Base-by-base conservation (phyloP, 2,329 filamentous ascomycete species). In the Trichoderma guizhouense region DNA sequence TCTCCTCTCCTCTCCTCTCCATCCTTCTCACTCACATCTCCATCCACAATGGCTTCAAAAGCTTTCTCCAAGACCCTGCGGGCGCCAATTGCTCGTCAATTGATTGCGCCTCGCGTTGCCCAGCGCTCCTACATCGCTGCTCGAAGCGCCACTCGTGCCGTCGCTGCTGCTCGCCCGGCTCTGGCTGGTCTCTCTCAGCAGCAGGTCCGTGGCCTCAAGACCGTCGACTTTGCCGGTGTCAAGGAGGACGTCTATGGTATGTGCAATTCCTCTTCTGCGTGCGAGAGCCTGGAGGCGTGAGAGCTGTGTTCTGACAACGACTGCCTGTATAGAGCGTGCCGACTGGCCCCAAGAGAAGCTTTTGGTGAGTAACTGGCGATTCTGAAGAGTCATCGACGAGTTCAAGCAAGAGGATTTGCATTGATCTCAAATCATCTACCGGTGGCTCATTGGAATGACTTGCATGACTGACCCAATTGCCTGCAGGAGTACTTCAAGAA, bases 301-400 rank as follows among this genome's bases (percentile, higher is more conserved):
- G 64, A 47, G 34, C 34, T 68, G 7, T 60, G 34, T 18, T 28
- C 53, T 69, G 57, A 58, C 36, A 28, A 62, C 7, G 36, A 39
- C 12, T 57, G 12, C 32, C 21, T 18, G 32, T 73, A 74, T 79
- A 96, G 96, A 99, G 91, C 95, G 96, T 86, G 93, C 90, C 82
- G 96, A 99, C 88, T 99, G 96, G 96, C 96, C 96, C 78, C 91
- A 92, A 84, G 95, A 98, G 89, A 98, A 97, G 92, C 94, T 99
- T 83, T 88, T 96, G 83, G 93, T 96, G 86, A 87, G 91, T 89
- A 80, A 82, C 47, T 61, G 32, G 24, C 7, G 15, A 43, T 14
- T 21, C 7, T 14, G 11, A 53, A 32, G 39, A 69, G 67, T 61
- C 57, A 69, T 61, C 21, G 3, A 36, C 47, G 21, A 21, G 21